phyloP scores from a whole-genome alignment of 768 basidiomycete genomes.

The Termitomyces sp. region DNA sequence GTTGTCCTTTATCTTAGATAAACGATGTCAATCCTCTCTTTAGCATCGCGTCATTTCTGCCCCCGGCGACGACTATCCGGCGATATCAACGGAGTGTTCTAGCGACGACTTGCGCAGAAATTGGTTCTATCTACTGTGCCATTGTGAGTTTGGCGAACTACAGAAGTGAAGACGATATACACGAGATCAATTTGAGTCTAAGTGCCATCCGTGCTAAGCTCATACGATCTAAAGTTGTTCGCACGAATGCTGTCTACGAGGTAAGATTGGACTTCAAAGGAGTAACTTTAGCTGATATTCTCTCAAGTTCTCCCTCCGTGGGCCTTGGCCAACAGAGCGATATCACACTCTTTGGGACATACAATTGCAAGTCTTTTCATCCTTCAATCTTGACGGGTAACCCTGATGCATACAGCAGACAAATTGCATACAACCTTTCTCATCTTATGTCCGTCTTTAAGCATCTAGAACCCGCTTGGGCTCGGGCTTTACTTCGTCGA shows the following conservation, averaged over 20 bases:
- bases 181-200: conserved; percentile 56
- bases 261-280: conserved; percentile 24
- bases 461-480: conserved; percentile 73
- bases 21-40: neutral
- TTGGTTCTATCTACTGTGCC: conserved; percentile 71
- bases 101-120: conserved; percentile 59
- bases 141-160: conserved; percentile 69
- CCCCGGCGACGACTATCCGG: conserved; percentile 73
- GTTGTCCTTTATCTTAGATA: neutral
- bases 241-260: conserved; percentile 62
- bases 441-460: conserved; percentile 71
- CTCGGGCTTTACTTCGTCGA: conserved; percentile 66
- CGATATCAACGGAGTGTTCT: conserved; percentile 66
- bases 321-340: conserved; percentile 75
- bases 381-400: neutral
- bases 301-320: conserved; percentile 64
- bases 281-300: neutral
- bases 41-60: conserved; percentile 66
- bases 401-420: conserved; percentile 31
- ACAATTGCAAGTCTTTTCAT: conserved; percentile 45
- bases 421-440: conserved; percentile 63
- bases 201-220: conserved; percentile 74
- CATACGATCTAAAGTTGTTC: conserved; percentile 50
- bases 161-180: conserved; percentile 42
- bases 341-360: conserved; percentile 66